These are phyloP conservation scores for Austroboletus niveus DNA, from an alignment of 1,284 basidiomycete genomes.

Conservation along the genomic window DNA sequence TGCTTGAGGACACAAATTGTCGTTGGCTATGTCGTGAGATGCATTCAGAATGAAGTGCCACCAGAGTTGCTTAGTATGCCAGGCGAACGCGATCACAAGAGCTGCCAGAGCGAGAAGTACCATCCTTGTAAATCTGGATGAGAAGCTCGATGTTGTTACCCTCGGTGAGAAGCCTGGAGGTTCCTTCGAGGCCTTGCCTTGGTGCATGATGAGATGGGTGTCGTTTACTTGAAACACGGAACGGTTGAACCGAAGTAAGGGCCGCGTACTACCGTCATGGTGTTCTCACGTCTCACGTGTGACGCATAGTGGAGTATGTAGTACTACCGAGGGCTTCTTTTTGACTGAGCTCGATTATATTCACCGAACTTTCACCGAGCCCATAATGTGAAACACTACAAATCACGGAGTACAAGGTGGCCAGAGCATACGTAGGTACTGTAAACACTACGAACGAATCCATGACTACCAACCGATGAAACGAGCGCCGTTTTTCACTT, in stretches of 20 bases:
- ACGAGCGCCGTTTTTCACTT: too few species aligned
- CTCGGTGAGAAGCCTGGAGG: slow-evolving; percentile 11
- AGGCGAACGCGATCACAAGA: slow-evolving; percentile 16
- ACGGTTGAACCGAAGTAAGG: too few species aligned
- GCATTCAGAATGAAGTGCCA: neutral
- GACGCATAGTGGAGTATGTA: too few species aligned
- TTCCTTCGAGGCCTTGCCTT: slow-evolving; percentile 2
- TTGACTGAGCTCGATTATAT: too few species aligned
- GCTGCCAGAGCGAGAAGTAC: slow-evolving; percentile 17
- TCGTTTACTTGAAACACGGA: too few species aligned
- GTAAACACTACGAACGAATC: too few species aligned
- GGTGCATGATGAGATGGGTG: neutral
- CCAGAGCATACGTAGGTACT: too few species aligned
- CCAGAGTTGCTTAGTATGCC: slow-evolving; percentile 7
- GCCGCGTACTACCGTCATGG: too few species aligned
- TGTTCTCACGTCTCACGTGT: too few species aligned
- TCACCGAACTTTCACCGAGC: too few species aligned
- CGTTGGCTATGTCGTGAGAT: neutral
- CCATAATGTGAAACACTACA: neutral
- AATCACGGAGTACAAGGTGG: neutral
- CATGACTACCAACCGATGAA: too few species aligned
- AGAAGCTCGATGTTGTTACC: neutral
- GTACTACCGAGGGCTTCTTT: too few species aligned
- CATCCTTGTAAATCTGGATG: slow-evolving; percentile 11
- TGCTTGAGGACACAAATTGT: slow-evolving; percentile 28